A percentile compares a stretch with the other conserved stretches of the same genome.
Conservation (phyloP, 768 basidiomycete species). For the Serendipita sp. region DNA sequence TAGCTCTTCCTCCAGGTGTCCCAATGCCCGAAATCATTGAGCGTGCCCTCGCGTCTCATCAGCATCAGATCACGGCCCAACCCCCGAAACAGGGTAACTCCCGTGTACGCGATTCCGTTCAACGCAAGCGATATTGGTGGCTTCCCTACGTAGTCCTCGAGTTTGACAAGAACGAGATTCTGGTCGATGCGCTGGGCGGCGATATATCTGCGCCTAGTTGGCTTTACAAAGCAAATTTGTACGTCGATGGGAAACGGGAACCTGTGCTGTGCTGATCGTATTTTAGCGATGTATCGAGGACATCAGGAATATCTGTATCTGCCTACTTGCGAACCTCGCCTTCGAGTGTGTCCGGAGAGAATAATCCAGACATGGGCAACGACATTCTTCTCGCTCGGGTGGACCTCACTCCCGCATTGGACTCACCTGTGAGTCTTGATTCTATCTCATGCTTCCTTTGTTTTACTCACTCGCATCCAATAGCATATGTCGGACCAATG, state of each 20-base stretch:
- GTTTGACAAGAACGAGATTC: constrained; percentile 93
- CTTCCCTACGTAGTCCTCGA: constrained; percentile 95
- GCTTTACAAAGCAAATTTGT: constrained; percentile 96
- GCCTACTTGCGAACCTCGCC: constrained; percentile 78
- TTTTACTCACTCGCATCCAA: not conserved
- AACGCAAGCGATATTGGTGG: constrained; percentile 90
- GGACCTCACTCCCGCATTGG: constrained; percentile 71
- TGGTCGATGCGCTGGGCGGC: constrained; percentile 93
- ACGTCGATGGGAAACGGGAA: constrained; percentile 20
- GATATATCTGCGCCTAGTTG: constrained; percentile 79
- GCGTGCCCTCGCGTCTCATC: constrained; percentile 52
- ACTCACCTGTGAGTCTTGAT: constrained; percentile 42
- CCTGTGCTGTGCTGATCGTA: not conserved
- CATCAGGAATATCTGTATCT: constrained; percentile 80
- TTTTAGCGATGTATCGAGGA: constrained; percentile 81
- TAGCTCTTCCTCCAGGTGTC: constrained; percentile 62
- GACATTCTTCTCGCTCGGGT: constrained; percentile 88
- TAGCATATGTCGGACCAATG: constrained; percentile 82
- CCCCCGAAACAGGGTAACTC: constrained; percentile 28
- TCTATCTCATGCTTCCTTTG: not conserved
- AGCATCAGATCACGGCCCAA: constrained; percentile 33
- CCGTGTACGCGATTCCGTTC: constrained; percentile 68
- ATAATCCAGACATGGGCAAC: constrained; percentile 81
- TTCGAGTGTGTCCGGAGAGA: constrained; percentile 38
- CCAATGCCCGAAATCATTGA: constrained; percentile 73